phyloP scores from a whole-genome alignment of 768 basidiomycete species.

The Multifurca ochricompacta region DNA sequence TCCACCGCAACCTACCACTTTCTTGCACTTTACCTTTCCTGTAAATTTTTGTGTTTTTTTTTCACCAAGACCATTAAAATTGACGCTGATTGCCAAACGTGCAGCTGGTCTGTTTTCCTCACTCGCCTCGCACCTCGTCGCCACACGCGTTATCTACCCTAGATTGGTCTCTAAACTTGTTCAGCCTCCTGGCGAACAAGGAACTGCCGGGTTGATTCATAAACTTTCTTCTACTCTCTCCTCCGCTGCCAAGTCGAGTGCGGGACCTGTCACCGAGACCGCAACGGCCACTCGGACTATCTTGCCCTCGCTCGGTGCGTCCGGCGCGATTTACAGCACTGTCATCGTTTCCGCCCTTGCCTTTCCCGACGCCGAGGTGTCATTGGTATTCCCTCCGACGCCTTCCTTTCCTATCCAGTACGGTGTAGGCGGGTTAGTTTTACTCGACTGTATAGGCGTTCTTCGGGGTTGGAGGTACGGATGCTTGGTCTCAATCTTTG shows the following conservation, averaged over 20 bases:
- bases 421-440: constrained; percentile 64
- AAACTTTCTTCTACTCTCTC: constrained; percentile 6
- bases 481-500: not conserved
- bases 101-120: constrained; percentile 76
- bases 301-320: constrained; percentile 68
- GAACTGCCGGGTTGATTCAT: constrained; percentile 33
- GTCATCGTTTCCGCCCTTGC: constrained; percentile 72
- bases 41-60: constrained; percentile 35
- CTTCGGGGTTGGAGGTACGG: constrained; percentile 79
- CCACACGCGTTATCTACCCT: constrained; percentile 66
- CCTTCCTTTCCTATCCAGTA: constrained; percentile 73
- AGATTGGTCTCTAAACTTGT: constrained; percentile 53
- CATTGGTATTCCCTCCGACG: constrained; percentile 70
- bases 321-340: constrained; percentile 77
- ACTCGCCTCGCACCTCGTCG: constrained; percentile 65
- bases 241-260: constrained; percentile 40
- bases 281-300: constrained; percentile 34
- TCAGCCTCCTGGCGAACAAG: constrained; percentile 15
- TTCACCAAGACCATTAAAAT: not conserved
- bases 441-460: constrained; percentile 66
- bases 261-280: constrained; percentile 28
- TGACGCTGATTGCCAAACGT: not conserved
- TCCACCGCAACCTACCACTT: constrained; percentile 71
- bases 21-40: constrained; percentile 72
- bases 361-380: constrained; percentile 69